phyloP scores from a whole-genome alignment of 1,139 yeast species.

The Suhomyces bribrorum region DNA sequence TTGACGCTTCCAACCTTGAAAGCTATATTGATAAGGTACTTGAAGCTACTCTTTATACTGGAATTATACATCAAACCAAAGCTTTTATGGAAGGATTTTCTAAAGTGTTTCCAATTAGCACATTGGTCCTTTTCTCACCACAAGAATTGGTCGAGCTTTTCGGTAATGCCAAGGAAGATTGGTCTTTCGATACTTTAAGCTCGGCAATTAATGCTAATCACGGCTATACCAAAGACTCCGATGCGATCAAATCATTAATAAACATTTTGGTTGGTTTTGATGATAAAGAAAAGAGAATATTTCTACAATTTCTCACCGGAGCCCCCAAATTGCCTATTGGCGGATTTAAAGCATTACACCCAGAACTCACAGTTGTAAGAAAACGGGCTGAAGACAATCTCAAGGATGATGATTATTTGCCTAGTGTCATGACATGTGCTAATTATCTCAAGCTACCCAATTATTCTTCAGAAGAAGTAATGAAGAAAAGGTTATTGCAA shows the following conservation, averaged over 20 bases:
- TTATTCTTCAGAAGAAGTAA: slow-evolving; percentile 62
- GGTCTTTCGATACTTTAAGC: slow-evolving; percentile 68
- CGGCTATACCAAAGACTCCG: slow-evolving; percentile 78
- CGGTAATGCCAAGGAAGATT: slow-evolving; percentile 76
- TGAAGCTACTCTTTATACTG: slow-evolving; percentile 63
- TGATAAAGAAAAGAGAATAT: slow-evolving; percentile 60
- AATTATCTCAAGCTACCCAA: slow-evolving; percentile 89
- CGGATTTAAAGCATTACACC: slow-evolving; percentile 82
- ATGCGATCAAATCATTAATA: slow-evolving; percentile 59
- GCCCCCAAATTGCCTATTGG: slow-evolving; percentile 93
- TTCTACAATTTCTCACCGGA: slow-evolving; percentile 89
- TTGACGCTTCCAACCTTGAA: slow-evolving; percentile 57
- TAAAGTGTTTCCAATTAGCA: slow-evolving; percentile 75
- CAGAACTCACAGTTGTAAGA: slow-evolving; percentile 84
- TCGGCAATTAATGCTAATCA: slow-evolving; percentile 81
- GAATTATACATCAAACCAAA: slow-evolving; percentile 63
- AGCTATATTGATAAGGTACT: slow-evolving; percentile 58
- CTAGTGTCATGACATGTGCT: slow-evolving; percentile 98
- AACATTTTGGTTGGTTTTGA: slow-evolving; percentile 58
- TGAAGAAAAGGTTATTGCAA: slow-evolving; percentile 58
- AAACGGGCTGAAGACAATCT: slow-evolving; percentile 70
- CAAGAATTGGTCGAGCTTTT: slow-evolving; percentile 70
- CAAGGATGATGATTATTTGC: slow-evolving; percentile 79
- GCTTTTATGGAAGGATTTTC: slow-evolving; percentile 83
- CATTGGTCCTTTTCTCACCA: slow-evolving; percentile 71